Percentiles rank a stretch among this genome's conserved stretches.
Evolutionary conservation across 768 basidiomycete genomes (phyloP).

Genomic region (Paxillus rubicundulus): DNA sequence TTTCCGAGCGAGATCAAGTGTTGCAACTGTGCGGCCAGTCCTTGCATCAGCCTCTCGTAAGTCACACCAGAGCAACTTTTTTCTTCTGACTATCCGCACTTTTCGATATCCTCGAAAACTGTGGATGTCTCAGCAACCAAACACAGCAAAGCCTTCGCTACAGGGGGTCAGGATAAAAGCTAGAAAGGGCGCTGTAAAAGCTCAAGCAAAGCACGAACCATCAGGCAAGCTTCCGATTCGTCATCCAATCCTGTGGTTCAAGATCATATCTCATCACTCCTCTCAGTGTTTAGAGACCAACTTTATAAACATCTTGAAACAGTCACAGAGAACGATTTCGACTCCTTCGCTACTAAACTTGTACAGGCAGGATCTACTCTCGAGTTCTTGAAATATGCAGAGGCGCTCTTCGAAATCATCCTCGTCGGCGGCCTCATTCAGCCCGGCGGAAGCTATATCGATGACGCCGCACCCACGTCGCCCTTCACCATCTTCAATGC

Average conservation of each 20-base stretch:
- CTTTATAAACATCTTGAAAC: constrained; percentile 90
- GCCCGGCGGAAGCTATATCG: constrained; percentile 90
- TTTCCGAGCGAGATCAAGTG: constrained; percentile 16
- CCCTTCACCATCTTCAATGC: constrained; percentile 88
- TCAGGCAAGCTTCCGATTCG: constrained; percentile 41
- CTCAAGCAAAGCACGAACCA: constrained; percentile 92
- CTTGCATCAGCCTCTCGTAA: neutral
- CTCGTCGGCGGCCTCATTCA: constrained; percentile 95
- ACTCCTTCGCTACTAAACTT: constrained; percentile 77
- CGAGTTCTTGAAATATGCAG: constrained; percentile 97
- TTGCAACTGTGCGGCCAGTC: neutral
- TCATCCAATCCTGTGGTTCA: neutral
- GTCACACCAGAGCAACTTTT: neutral
- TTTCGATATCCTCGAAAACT: constrained; percentile 42
- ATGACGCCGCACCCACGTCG: constrained; percentile 79
- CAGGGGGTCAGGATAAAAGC: constrained; percentile 92
- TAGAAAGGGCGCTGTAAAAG: constrained; percentile 90
- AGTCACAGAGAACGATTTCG: constrained; percentile 76
- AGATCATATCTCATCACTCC: constrained; percentile 11
- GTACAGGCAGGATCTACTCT: constrained; percentile 89
- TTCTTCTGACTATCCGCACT: constrained; percentile 23
- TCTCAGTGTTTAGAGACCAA: constrained; percentile 86
- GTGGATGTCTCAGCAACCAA: constrained; percentile 92
- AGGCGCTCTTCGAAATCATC: constrained; percentile 93
- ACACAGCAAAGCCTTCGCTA: constrained; percentile 83